phyloP scores from a whole-genome alignment of 495 filamentous ascomycete genomes.

The Lepraria neglecta region DNA sequence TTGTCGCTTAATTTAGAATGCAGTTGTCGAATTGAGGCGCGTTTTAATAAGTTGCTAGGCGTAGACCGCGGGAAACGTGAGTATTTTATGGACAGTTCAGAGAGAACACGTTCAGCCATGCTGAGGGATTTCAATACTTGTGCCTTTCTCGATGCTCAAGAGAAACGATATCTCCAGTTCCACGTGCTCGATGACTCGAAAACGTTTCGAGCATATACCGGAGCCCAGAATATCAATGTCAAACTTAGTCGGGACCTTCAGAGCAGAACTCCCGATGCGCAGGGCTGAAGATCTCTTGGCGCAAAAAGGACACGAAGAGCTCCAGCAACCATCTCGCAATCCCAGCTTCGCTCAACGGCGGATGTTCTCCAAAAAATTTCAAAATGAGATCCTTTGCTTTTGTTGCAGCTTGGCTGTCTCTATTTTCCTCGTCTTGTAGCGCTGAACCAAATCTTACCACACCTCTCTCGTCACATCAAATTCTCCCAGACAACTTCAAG shows the following conservation, averaged over 20 bases:
- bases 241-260: background rate
- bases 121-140: no score
- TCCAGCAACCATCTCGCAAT: background rate
- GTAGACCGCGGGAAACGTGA: background rate
- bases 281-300: constrained; percentile 18
- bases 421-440: constrained; percentile 24
- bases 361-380: constrained; percentile 1
- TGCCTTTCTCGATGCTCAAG: no score
- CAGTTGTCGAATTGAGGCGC: no score
- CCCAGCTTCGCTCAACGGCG: background rate
- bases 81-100: no score
- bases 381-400: constrained; percentile 33
- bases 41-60: no score
- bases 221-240: background rate
- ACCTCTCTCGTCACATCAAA: constrained; percentile 42
- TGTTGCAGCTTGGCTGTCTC: constrained; percentile 27
- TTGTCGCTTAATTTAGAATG: constrained; percentile 18
- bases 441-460: constrained; percentile 34
- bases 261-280: constrained; percentile 13
- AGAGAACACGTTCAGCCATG: no score
- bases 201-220: background rate
- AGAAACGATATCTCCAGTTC: no score
- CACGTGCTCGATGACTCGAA: no score
- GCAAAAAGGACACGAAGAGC: constrained; percentile 13
- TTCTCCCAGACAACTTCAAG: constrained; percentile 67